Evolutionary conservation across 148 eudicot genomes (phyloP).

Genomic region (Fagopyrum homotropicum): DNA sequence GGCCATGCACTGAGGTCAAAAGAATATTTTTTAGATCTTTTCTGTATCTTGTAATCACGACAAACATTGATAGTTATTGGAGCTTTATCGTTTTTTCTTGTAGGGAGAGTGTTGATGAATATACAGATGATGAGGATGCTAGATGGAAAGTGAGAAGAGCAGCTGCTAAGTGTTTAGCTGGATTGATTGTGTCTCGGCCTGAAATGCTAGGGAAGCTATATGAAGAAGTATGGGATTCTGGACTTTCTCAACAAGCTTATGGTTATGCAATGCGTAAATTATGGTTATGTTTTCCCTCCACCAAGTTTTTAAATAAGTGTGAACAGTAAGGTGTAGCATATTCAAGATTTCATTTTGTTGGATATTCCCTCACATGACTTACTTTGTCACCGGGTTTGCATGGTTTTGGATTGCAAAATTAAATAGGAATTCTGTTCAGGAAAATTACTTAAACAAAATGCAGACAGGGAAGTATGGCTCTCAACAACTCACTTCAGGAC

Average conservation of each 20-base stretch:
- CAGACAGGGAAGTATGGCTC: background rate
- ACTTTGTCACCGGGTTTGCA: background rate
- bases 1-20: background rate
- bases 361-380: background rate
- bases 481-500: background rate
- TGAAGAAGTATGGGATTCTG: background rate
- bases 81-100: conserved; percentile 15
- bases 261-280: background rate
- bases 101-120: conserved; percentile 93
- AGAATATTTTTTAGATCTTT: background rate
- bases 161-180: conserved; percentile 93
- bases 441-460: background rate
- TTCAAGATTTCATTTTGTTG: background rate
- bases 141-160: conserved; percentile 99
- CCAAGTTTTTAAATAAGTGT: background rate
- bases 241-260: background rate
- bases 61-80: background rate
- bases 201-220: conserved; percentile 53
- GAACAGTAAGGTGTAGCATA: background rate
- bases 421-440: background rate
- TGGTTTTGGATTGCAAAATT: background rate
- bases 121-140: conserved; percentile 95
- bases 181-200: conserved; percentile 92
- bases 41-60: background rate
- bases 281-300: background rate